Conservation (phyloP, 2,329 filamentous ascomycete species). For the Lachnellula arida region DNA sequence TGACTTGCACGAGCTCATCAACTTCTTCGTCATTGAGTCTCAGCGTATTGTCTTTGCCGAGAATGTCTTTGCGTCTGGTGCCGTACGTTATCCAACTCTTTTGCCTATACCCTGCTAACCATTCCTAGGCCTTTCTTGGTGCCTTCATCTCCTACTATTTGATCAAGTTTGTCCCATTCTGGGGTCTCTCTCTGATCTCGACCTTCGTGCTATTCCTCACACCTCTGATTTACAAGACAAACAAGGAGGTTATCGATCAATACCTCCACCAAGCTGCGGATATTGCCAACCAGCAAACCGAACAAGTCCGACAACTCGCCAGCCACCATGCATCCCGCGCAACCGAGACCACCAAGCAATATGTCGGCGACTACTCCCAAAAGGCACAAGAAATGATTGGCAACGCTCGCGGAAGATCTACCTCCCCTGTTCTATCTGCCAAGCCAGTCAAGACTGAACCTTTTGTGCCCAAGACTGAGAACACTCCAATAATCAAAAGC, state of each 20-base stretch:
- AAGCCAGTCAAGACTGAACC: conserved; percentile 23
- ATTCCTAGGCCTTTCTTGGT: conserved; percentile 49
- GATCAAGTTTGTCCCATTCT: conserved; percentile 65
- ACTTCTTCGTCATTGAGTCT: conserved; percentile 67
- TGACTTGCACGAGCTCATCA: conserved; percentile 63
- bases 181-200: conserved; percentile 59
- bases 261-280: conserved; percentile 55
- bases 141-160: conserved; percentile 64
- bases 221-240: conserved; percentile 60
- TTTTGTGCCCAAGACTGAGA: conserved; percentile 19
- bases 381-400: conserved; percentile 63
- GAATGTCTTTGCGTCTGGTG: conserved; percentile 56
- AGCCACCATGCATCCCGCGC: conserved; percentile 61
- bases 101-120: conserved; percentile 9
- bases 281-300: conserved; percentile 57
- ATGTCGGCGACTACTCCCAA: conserved; percentile 61
- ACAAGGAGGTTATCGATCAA: conserved; percentile 65
- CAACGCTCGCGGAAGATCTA: conserved; percentile 34
- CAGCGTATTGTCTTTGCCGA: conserved; percentile 66
- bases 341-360: conserved; percentile 60
- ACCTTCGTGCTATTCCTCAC: conserved; percentile 57
- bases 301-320: conserved; percentile 56
- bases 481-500: conserved; percentile 19
- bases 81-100: conserved; percentile 43
- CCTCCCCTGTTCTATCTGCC: conserved; percentile 22